A percentile compares a stretch with the other conserved stretches of the same genome.
phyloP scores from a whole-genome alignment of 73 alveolate genomes.

The Uronychia setigera region DNA sequence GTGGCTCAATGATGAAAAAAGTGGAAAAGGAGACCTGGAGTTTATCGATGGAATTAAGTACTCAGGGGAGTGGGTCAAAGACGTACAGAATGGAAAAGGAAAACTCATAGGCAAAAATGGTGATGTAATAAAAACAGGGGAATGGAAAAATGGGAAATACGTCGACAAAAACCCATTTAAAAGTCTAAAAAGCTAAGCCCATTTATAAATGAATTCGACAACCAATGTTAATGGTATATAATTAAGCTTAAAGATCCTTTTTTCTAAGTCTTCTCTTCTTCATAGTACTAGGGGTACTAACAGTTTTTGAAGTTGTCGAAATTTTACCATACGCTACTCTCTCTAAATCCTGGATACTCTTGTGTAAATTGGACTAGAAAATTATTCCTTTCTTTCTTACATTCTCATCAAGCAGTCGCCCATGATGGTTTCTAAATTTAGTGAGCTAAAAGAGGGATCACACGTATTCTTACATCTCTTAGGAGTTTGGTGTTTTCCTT shows the following conservation, averaged over 20 bases:
- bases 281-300: not conserved
- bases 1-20: constrained; percentile 46
- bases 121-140: constrained; percentile 48
- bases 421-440: not conserved
- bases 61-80: constrained; percentile 25
- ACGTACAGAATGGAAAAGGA: constrained; percentile 38
- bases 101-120: constrained; percentile 9
- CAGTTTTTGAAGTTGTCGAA: not conserved
- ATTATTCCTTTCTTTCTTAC: not conserved
- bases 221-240: too few species aligned
- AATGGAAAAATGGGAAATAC: constrained; percentile 32
- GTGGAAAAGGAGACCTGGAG: constrained; percentile 18
- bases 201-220: too few species aligned
- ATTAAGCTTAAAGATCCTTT: too few species aligned
- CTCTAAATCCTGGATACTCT: not conserved
- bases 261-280: not conserved
- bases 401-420: not conserved
- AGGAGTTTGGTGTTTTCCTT: not conserved
- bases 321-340: not conserved
- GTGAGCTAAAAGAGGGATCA: not conserved
- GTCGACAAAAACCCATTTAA: too few species aligned
- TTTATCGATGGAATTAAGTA: too few species aligned
- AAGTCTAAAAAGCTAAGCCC: too few species aligned
- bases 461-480: not conserved
- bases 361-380: not conserved